Base-by-base conservation (phyloP, 495 filamentous ascomycete genomes). In the Talaromyces adpressus region DNA sequence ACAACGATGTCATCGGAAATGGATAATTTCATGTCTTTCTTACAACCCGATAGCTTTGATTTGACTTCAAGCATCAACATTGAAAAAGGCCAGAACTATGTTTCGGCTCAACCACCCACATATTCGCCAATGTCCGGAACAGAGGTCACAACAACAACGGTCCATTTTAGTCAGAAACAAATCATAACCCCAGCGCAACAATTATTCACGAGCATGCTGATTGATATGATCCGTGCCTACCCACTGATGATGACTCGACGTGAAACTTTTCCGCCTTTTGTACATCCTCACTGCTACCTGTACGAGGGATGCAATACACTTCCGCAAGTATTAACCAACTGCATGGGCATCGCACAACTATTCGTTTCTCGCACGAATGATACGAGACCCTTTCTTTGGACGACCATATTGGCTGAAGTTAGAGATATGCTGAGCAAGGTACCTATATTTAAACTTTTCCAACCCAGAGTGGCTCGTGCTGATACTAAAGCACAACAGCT, bases 241-340 rank as follows among this genome's bases (percentile, higher is more conserved):
- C 60, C 60, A 2, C 47, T 51, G 6, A 62, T 62, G 60, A 62
- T 62, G 60, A 62, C 45, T 27, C 60, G 60, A 14, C 60, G 60
- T 12, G 60, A 62, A 32, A 62, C 60, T 2, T 62, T 62, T n/a
- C 60, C 60, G 1, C 59, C 59, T 20, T 62, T 62, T 62, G 47
- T 62, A 23, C 60, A 62, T 22, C 47, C 60, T 8, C 29, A 36
- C 16, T 52, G 41, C 9, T 32, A 53, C 3, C 16, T 32, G 6
- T 47, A 62, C 34, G 29, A 52, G 9, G 45, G 60, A 51, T 30
- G 60, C 8, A 23, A 32, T 53, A 52, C 60, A 34, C 36, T 62
- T 34, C 60, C 60, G 11, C 60, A 45, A 30, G 12, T 8, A n/a
- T 47, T 62, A 27, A 52, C 14, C 12, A 62, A 62, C 9, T 62